phyloP scores from a whole-genome alignment of 768 basidiomycete species.

The Tephrocybe sp. region DNA sequence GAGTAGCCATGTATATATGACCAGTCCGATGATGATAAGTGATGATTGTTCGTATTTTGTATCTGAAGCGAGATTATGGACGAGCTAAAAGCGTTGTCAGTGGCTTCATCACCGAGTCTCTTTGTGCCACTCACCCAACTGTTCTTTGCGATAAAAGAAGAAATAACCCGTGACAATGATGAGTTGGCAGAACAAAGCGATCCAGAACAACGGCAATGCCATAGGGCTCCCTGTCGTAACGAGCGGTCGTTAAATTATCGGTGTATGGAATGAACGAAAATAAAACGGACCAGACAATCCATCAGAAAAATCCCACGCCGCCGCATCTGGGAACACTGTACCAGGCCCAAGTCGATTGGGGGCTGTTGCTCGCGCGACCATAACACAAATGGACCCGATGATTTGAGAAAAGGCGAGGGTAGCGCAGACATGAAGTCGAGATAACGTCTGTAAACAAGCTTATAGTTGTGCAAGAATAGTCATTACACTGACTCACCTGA shows the following conservation, averaged over 20 bases:
- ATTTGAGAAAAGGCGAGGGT: slow-evolving; percentile 90
- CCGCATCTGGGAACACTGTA: slow-evolving; percentile 89
- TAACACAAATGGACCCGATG: slow-evolving; percentile 87
- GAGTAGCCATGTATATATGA: too few relatives aligned
- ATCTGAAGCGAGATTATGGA: slow-evolving; percentile 29
- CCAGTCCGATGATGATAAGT: slow-evolving; percentile 14
- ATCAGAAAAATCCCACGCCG: slow-evolving; percentile 83
- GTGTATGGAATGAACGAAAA: slow-evolving; percentile 4
- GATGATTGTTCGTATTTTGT: slow-evolving; percentile 12
- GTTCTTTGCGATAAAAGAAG: slow-evolving; percentile 97
- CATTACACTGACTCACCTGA: slow-evolving; percentile 46
- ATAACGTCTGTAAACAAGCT: slow-evolving; percentile 61
- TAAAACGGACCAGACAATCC: slow-evolving; percentile 53
- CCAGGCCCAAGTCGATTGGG: slow-evolving; percentile 89
- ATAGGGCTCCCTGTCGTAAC: slow-evolving; percentile 65
- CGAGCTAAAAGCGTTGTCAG: slow-evolving; percentile 27
- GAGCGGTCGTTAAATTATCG: neutral
- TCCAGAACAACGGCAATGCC: slow-evolving; percentile 86
- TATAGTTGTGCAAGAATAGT: slow-evolving; percentile 19
- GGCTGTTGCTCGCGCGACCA: slow-evolving; percentile 89
- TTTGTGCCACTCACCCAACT: slow-evolving; percentile 62
- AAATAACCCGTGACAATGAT: slow-evolving; percentile 91
- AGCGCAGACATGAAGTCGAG: slow-evolving; percentile 91
- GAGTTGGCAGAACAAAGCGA: slow-evolving; percentile 77
- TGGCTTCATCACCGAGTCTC: too few relatives aligned